Conservation (phyloP, 257 asterid species). For the Salvia hispanica region DNA sequence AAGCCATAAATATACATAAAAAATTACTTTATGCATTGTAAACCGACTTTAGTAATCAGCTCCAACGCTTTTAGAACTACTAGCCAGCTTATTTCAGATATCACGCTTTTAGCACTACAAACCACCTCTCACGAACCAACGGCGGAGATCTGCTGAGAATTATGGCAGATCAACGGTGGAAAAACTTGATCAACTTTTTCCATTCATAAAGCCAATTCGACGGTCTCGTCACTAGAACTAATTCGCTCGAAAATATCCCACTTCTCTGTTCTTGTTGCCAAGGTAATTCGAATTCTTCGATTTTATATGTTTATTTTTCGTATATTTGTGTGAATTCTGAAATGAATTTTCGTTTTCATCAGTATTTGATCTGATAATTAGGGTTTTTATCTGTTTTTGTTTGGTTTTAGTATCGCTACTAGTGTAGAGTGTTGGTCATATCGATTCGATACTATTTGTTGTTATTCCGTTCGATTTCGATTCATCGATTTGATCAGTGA, state of each 20-base stretch:
- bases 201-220: conserved; percentile 36
- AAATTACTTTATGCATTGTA: too few relatives aligned
- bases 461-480: background rate
- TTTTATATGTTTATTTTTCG: conserved; percentile 5
- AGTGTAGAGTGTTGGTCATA: background rate
- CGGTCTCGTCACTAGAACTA: conserved; percentile 16
- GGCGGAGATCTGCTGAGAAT: conserved; percentile 38
- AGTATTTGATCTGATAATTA: conserved; percentile 31
- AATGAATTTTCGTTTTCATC: background rate
- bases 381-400: conserved; percentile 31
- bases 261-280: conserved; percentile 20
- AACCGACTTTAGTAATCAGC: too few relatives aligned
- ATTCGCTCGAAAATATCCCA: conserved; percentile 27
- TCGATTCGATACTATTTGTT: background rate
- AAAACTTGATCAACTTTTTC: conserved; percentile 23
- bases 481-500: background rate
- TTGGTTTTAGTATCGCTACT: background rate
- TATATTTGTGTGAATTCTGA: background rate
- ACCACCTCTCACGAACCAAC: conserved; percentile 14
- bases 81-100: background rate
- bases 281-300: conserved; percentile 35
- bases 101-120: conserved; percentile 6
- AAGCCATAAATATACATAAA: too few relatives aligned
- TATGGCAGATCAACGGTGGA: conserved; percentile 50
- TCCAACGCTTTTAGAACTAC: too few relatives aligned